Conservation (phyloP, 306 rosid genomes). For the Trifolium dubium region DNA sequence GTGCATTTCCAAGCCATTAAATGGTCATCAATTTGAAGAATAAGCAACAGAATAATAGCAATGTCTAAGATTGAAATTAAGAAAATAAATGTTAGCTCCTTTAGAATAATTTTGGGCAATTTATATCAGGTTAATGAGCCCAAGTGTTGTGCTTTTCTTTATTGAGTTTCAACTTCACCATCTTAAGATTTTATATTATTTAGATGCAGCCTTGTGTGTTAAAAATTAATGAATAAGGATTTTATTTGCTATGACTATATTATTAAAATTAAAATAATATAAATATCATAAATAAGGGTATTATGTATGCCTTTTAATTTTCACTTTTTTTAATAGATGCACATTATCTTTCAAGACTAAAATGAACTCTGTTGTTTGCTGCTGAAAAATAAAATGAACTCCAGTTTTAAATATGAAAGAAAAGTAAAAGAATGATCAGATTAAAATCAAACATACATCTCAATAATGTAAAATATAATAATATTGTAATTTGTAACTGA, state of each 20-base stretch:
- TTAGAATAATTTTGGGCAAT: background rate
- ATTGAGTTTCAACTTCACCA: background rate
- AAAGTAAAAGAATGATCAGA: background rate
- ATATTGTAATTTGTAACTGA: background rate
- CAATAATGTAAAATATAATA: background rate
- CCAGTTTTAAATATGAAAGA: background rate
- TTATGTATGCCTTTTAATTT: background rate
- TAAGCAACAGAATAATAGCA: background rate
- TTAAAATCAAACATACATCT: background rate
- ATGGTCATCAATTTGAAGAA: slow-evolving; percentile 5
- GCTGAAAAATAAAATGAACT: background rate
- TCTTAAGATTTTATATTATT: background rate
- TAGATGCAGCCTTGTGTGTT: background rate
- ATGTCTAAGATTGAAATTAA: background rate
- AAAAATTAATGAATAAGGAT: background rate
- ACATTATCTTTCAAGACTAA: background rate
- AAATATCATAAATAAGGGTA: background rate
- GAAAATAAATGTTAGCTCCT: background rate
- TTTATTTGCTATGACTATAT: background rate
- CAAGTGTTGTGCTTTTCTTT: background rate
- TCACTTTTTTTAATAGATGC: background rate
- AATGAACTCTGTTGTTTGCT: background rate
- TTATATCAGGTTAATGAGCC: background rate
- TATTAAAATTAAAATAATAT: background rate
- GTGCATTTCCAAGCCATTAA: slow-evolving; percentile 18